A percentile compares a stretch with the other conserved stretches of the same genome.
phyloP scores from a whole-genome alignment of 23 red algal genomes.

The Chondrus crispus region DNA sequence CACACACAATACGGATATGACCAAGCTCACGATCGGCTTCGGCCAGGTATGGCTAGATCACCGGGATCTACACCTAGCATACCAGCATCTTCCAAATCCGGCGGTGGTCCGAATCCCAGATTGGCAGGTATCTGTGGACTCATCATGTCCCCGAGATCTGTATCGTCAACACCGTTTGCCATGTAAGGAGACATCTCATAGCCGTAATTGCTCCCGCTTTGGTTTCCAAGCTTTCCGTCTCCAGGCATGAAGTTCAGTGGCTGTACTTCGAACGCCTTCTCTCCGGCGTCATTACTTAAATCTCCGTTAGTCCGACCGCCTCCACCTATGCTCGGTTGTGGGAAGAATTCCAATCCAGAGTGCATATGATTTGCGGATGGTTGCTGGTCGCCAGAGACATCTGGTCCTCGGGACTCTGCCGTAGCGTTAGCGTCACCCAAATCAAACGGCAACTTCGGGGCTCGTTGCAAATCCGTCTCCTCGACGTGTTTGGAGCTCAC shows the following conservation, averaged over 20 bases:
- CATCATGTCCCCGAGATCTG: constrained; percentile 39
- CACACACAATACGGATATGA: too few relatives aligned
- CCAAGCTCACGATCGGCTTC: neutral
- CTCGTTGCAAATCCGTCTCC: too few relatives aligned
- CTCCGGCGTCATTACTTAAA: neutral
- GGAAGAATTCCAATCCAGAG: constrained; percentile 25
- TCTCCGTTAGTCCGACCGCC: constrained; percentile 1
- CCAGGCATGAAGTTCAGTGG: constrained; percentile 13
- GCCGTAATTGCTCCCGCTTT: constrained; percentile 1
- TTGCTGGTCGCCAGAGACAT: neutral
- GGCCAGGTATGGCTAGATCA: constrained; percentile 10
- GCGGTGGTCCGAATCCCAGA: neutral
- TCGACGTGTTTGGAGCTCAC: too few relatives aligned
- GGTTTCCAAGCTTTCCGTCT: constrained; percentile 9
- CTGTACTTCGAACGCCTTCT: neutral
- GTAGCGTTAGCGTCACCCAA: neutral
- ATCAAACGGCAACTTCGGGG: constrained; percentile 21
- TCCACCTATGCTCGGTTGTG: neutral
- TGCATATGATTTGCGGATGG: neutral
- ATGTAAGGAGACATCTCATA: constrained; percentile 35
- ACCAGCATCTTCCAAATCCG: constrained; percentile 53
- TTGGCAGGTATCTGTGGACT: constrained; percentile 39
- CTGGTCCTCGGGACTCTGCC: neutral
- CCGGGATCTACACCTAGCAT: constrained; percentile 33
- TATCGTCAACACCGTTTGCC: constrained; percentile 18